A percentile compares a stretch with the other conserved stretches of the same genome.
phyloP scores from a whole-genome alignment of 2,329 filamentous ascomycete genomes.

The Hypoxylon sp. region DNA sequence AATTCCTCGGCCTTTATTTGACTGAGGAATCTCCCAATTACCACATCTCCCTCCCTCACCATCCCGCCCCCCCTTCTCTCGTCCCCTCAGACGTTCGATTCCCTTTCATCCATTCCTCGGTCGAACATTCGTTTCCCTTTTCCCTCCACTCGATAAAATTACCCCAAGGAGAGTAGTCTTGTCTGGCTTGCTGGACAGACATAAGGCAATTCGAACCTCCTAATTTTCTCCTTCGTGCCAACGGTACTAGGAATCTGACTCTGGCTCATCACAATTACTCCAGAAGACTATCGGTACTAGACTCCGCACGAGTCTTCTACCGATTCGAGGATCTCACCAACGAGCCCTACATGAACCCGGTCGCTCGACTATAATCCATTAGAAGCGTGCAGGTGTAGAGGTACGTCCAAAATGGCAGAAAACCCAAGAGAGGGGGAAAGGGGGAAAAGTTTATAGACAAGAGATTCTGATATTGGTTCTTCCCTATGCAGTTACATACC shows the following conservation, averaged over 20 bases:
- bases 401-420: slow-evolving; percentile 46
- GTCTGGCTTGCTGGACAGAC: slow-evolving; percentile 41
- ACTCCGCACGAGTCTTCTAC: slow-evolving; percentile 53
- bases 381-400: slow-evolving; percentile 54
- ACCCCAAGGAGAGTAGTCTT: slow-evolving; percentile 46
- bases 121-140: slow-evolving; percentile 38
- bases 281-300: slow-evolving; percentile 52
- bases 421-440: neutral
- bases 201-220: slow-evolving; percentile 45
- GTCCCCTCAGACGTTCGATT: slow-evolving; percentile 29
- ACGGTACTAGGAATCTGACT: slow-evolving; percentile 54
- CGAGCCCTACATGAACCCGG: slow-evolving; percentile 54
- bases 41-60: slow-evolving; percentile 46
- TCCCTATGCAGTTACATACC: slow-evolving; percentile 60
- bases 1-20: slow-evolving; percentile 51
- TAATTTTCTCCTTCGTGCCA: slow-evolving; percentile 49
- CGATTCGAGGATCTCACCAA: slow-evolving; percentile 52
- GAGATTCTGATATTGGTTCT: slow-evolving; percentile 50
- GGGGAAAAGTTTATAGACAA: slow-evolving; percentile 20
- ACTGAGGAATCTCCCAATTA: slow-evolving; percentile 50
- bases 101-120: slow-evolving; percentile 49
- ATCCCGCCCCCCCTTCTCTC: slow-evolving; percentile 41
- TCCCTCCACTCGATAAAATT: slow-evolving; percentile 36
- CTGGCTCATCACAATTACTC: slow-evolving; percentile 52
- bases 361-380: slow-evolving; percentile 47